Percentiles rank a stretch among this genome's conserved stretches.
Evolutionary conservation across 768 basidiomycete genomes (phyloP).

Genomic region (Sarcodon aspratus): DNA sequence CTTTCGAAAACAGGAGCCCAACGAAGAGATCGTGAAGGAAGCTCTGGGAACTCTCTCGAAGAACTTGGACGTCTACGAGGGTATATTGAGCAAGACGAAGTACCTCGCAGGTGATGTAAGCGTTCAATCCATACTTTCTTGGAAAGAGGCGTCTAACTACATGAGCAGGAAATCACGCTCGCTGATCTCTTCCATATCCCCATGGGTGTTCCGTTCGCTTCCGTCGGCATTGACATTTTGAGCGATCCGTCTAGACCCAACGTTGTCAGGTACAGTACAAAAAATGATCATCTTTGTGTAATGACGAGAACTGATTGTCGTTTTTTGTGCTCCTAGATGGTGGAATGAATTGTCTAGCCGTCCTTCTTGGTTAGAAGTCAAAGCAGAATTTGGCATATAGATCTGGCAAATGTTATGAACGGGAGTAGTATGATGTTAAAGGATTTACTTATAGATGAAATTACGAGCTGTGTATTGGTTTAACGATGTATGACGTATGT

Average conservation of each 20-base stretch:
- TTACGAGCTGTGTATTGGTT: no score
- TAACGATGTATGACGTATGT: no score
- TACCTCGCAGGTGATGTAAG: slow-evolving; percentile 8
- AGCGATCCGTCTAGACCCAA: slow-evolving; percentile 24
- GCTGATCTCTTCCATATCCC: slow-evolving; percentile 52
- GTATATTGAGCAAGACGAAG: slow-evolving; percentile 4
- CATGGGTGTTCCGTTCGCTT: slow-evolving; percentile 22
- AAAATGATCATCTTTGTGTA: no score
- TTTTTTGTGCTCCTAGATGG: slow-evolving; percentile 24
- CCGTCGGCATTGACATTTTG: slow-evolving; percentile 18
- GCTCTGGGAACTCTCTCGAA: slow-evolving; percentile 3
- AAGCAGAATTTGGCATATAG: no score
- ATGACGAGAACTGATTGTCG: not conserved
- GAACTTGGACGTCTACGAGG: slow-evolving; percentile 7
- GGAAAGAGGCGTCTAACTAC: not conserved
- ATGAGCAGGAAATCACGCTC: slow-evolving; percentile 31
- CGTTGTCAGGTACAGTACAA: slow-evolving; percentile 25
- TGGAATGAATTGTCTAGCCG: slow-evolving; percentile 36
- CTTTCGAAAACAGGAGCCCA: not conserved
- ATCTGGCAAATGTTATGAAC: no score
- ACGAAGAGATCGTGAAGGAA: not conserved
- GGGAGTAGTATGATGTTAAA: no score
- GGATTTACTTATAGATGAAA: no score
- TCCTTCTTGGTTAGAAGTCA: slow-evolving; percentile 34
- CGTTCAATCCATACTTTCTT: not conserved